Evolutionary conservation across 2,329 filamentous ascomycete species (phyloP).

Genomic region (Neofusicoccum laricinum): DNA sequence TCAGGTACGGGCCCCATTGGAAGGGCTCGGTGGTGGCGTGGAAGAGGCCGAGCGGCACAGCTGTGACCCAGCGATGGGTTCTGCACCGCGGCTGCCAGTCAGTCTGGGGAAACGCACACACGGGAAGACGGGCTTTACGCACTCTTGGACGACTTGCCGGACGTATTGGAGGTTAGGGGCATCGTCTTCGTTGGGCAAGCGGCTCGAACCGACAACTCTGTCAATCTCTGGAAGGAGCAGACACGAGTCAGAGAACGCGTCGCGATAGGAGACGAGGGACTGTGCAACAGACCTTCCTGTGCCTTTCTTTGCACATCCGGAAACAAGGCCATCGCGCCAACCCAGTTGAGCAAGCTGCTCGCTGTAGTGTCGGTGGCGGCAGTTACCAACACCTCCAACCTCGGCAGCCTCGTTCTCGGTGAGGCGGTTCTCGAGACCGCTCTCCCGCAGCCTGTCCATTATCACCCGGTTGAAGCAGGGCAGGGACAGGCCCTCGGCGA

Average conservation of each 20-base stretch:
- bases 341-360: conserved; percentile 30
- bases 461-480: not conserved
- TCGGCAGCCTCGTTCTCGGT: not conserved
- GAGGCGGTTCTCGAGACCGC: not conserved
- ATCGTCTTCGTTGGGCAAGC: conserved; percentile 19
- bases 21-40: conserved; percentile 31
- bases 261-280: too few species aligned
- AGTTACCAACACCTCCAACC: not conserved
- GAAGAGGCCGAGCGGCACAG: conserved; percentile 28
- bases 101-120: conserved; percentile 17
- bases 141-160: conserved; percentile 19
- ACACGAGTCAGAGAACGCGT: too few species aligned
- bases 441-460: not conserved
- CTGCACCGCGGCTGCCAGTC: conserved; percentile 19
- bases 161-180: conserved; percentile 9
- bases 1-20: conserved; percentile 31
- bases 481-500: not conserved
- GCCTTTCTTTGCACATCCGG: conserved; percentile 30
- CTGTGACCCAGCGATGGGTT: not conserved
- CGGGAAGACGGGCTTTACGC: not conserved
- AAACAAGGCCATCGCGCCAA: conserved; percentile 28
- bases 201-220: conserved; percentile 18
- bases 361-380: conserved; percentile 16
- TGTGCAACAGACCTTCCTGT: conserved; percentile 20
- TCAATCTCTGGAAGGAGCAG: conserved; percentile 17